These are phyloP conservation scores for Paramecium pentaurelia DNA, from an alignment of 73 alveolate genomes.

Conservation along the genomic window DNA sequence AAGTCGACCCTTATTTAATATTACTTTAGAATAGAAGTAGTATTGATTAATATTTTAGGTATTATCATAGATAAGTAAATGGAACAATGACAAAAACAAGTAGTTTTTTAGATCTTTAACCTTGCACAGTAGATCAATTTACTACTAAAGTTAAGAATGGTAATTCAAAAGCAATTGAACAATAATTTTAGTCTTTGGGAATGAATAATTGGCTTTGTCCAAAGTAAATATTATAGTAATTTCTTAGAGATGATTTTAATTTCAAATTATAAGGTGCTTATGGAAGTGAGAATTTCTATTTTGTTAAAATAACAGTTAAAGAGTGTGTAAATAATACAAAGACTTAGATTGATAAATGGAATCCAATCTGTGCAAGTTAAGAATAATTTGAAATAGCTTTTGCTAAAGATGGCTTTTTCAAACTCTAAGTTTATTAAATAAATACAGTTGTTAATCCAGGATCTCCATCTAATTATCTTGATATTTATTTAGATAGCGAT, in stretches of 20 bases:
- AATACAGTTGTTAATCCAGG: background rate
- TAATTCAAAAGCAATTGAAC: background rate
- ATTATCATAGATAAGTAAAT: background rate
- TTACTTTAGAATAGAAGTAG: constrained; percentile 9
- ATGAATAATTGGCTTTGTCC: constrained; percentile 29
- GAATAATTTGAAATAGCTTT: background rate
- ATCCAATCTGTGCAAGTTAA: background rate
- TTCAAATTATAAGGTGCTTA: background rate
- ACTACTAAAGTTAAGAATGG: background rate
- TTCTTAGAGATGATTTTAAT: background rate
- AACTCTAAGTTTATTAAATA: background rate
- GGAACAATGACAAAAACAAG: background rate
- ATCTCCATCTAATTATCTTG: background rate
- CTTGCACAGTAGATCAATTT: constrained; percentile 26
- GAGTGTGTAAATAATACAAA: background rate
- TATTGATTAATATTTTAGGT: background rate
- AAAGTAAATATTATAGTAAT: background rate
- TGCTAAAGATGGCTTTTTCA: background rate
- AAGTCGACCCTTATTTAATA: background rate
- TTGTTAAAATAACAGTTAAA: background rate
- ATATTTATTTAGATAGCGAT: background rate
- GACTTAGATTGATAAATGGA: background rate
- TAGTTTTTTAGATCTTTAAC: background rate
- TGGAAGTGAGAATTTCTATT: background rate
- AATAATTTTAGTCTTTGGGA: background rate